Conservation (phyloP, 345 rosid genomes). For the Eucalyptus sideroxylon region DNA sequence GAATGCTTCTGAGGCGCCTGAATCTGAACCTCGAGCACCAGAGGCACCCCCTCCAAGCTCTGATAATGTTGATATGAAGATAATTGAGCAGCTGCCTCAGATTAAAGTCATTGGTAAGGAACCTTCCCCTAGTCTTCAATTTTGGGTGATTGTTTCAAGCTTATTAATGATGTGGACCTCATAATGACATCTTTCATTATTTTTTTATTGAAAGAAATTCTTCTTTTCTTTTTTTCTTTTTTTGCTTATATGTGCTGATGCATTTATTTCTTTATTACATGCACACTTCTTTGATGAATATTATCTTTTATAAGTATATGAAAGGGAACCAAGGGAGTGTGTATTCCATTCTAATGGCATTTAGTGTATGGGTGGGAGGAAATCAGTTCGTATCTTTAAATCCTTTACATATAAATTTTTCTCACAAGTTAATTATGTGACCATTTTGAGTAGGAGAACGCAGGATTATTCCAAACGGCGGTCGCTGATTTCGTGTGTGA, state of each 20-base stretch:
- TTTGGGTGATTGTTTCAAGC: not conserved
- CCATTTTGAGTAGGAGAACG: not conserved
- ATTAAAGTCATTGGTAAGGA: conserved; percentile 48
- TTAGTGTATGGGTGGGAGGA: not conserved
- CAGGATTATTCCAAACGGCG: not conserved
- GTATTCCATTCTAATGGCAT: not conserved
- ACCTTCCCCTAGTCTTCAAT: not conserved
- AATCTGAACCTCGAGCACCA: conserved; percentile 17
- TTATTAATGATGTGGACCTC: not conserved
- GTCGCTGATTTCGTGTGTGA: not conserved
- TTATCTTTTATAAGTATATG: not conserved
- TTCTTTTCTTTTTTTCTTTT: not conserved
- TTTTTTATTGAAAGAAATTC: not conserved
- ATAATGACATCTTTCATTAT: not conserved
- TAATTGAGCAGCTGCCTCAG: conserved; percentile 38
- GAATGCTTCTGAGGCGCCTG: conserved; percentile 37
- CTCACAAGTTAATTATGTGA: not conserved
- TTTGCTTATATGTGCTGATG: not conserved
- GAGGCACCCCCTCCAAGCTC: conserved; percentile 15
- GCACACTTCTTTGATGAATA: not conserved
- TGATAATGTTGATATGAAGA: conserved; percentile 15
- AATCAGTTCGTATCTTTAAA: not conserved
- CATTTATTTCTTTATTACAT: not conserved
- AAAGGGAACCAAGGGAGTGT: not conserved
- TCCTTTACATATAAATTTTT: not conserved